These are phyloP conservation scores for Annona cherimola DNA, from an alignment of 164 flowering plant species.

Conservation along the genomic window DNA sequence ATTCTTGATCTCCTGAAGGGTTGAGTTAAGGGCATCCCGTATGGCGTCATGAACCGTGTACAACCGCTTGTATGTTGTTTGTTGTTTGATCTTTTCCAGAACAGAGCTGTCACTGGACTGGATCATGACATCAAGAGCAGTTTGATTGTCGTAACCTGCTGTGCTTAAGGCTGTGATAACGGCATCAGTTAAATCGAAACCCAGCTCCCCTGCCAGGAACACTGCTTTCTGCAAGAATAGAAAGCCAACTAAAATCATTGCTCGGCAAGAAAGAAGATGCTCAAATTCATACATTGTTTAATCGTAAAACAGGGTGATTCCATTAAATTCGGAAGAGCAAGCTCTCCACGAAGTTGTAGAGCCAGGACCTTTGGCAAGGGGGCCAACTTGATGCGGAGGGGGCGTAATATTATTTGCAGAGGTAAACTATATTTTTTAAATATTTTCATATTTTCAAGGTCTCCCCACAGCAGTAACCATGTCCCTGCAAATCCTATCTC, in stretches of 20 bases:
- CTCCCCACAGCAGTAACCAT: background rate
- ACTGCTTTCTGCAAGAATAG: conserved; percentile 62
- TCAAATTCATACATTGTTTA: background rate
- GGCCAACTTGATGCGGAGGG: background rate
- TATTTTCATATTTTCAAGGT: background rate
- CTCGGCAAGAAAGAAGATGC: background rate
- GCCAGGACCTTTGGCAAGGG: background rate
- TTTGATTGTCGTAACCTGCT: conserved; percentile 48
- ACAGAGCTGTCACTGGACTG: conserved; percentile 68
- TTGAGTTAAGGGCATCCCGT: too few relatives aligned
- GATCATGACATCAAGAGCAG: conserved; percentile 50
- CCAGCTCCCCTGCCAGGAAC: conserved; percentile 62
- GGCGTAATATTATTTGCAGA: background rate
- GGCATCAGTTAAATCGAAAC: conserved; percentile 42
- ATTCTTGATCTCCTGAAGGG: too few relatives aligned
- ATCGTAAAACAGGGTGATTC: background rate
- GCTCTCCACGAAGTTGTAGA: background rate
- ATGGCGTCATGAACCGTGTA: too few relatives aligned
- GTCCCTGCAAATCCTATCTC: background rate
- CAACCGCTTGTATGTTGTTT: too few relatives aligned
- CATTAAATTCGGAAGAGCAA: background rate
- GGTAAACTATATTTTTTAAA: background rate
- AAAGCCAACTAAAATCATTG: background rate
- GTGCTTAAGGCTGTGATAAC: conserved; percentile 49
- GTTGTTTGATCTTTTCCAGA: conserved; percentile 39